Conservation (phyloP, 139 green algal genomes). For the Chlamydomonas sp. region DNA sequence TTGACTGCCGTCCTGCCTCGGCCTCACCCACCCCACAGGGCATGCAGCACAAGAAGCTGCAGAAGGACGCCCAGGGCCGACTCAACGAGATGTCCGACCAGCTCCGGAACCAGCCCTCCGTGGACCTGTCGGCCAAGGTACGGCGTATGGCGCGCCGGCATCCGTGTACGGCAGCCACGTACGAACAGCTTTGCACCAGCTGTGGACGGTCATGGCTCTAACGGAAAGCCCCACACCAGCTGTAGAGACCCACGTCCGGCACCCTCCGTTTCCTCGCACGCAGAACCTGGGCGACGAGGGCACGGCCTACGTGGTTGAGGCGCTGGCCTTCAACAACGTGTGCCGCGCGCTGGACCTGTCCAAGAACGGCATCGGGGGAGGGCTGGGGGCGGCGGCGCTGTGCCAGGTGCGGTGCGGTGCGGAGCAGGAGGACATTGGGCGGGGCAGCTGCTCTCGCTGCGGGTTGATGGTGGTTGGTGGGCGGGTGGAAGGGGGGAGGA, state of each 20-base stretch:
- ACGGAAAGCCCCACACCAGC: too few species aligned
- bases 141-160: too few species aligned
- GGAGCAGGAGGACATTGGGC: not conserved
- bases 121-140: constrained; percentile 83
- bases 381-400: constrained; percentile 73
- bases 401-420: constrained; percentile 51
- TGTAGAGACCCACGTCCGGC: not conserved
- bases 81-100: constrained; percentile 83
- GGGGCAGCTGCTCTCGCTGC: not conserved
- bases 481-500: too few species aligned
- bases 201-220: too few species aligned
- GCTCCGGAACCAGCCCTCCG: constrained; percentile 70
- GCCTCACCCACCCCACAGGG: constrained; percentile 19
- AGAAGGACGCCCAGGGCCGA: constrained; percentile 68
- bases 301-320: constrained; percentile 86
- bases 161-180: too few species aligned
- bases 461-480: too few species aligned
- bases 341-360: constrained; percentile 84
- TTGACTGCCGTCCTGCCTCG: not conserved
- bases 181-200: not conserved
- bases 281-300: constrained; percentile 92
- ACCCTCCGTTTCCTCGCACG: not conserved
- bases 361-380: constrained; percentile 90
- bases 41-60: constrained; percentile 64
- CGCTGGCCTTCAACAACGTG: constrained; percentile 91